Evolutionary conservation across 1,284 basidiomycete genomes (phyloP).

Genomic region (Bothia castanella): DNA sequence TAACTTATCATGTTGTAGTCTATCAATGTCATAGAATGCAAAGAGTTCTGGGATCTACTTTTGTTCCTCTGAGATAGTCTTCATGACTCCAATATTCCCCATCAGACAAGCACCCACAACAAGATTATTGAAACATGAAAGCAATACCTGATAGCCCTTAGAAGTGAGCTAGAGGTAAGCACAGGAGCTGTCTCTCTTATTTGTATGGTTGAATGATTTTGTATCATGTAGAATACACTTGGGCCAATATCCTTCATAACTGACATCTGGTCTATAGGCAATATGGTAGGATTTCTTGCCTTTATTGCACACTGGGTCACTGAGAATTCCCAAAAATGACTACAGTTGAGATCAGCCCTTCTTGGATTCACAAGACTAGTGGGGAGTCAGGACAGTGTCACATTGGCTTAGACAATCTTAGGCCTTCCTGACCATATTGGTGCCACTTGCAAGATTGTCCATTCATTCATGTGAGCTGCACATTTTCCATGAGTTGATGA

Average conservation of each 20-base stretch:
- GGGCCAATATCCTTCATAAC: neutral
- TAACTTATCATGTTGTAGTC: neutral
- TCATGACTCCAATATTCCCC: neutral
- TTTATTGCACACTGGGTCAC: slow-evolving; percentile 12
- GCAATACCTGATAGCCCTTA: neutral
- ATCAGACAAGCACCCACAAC: neutral
- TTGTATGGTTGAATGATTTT: too few relatives aligned
- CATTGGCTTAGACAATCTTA: neutral
- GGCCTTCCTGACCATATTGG: neutral
- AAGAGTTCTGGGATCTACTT: slow-evolving; percentile 4
- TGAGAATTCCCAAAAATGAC: neutral
- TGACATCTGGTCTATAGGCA: slow-evolving; percentile 4
- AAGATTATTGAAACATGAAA: slow-evolving; percentile 2
- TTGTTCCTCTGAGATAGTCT: slow-evolving; percentile 1
- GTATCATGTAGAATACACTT: neutral
- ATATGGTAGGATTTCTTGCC: neutral
- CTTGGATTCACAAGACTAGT: slow-evolving; percentile 3
- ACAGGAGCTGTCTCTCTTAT: too few relatives aligned
- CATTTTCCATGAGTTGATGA: too few relatives aligned
- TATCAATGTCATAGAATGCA: neutral
- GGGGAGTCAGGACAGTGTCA: neutral
- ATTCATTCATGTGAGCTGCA: too few relatives aligned
- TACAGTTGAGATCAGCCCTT: neutral
- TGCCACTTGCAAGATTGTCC: neutral
- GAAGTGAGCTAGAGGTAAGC: neutral